Evolutionary conservation across 768 basidiomycete species (phyloP).

Genomic region (Lenzites betulinus): DNA sequence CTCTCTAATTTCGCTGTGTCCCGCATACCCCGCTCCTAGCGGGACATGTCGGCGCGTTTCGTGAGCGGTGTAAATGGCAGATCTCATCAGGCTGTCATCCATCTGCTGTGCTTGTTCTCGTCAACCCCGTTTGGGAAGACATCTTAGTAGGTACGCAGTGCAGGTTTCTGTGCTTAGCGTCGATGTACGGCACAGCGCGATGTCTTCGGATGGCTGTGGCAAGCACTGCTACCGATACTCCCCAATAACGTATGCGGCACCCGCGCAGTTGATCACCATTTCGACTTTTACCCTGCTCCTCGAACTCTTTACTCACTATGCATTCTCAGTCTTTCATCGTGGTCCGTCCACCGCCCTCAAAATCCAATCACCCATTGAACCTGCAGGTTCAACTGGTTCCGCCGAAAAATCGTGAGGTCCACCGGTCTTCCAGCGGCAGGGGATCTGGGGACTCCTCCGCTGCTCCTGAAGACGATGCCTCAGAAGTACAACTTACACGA

Average conservation of each 20-base stretch:
- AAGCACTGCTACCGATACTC: neutral
- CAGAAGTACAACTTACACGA: constrained; percentile 38
- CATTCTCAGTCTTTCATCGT: constrained; percentile 78
- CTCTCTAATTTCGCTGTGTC: neutral
- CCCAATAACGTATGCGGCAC: too few relatives aligned
- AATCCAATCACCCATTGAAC: constrained; percentile 85
- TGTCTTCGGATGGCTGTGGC: neutral
- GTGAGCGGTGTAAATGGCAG: neutral
- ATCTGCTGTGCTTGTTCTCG: neutral
- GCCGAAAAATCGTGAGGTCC: constrained; percentile 49
- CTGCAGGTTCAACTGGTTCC: constrained; percentile 92
- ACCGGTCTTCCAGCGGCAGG: constrained; percentile 36
- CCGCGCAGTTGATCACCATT: too few relatives aligned
- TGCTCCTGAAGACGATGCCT: constrained; percentile 30
- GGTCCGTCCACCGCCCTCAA: constrained; percentile 86
- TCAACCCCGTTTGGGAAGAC: neutral
- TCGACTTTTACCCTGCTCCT: too few relatives aligned
- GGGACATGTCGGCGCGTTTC: neutral
- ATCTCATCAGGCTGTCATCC: neutral
- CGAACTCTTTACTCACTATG: too few relatives aligned
- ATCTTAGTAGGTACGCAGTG: neutral
- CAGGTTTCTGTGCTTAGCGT: neutral
- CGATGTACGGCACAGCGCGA: neutral
- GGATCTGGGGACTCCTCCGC: constrained; percentile 47
- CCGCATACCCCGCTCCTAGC: neutral